phyloP scores from a whole-genome alignment of 805 yeast species.

The Metschnikowia amazonensis region DNA sequence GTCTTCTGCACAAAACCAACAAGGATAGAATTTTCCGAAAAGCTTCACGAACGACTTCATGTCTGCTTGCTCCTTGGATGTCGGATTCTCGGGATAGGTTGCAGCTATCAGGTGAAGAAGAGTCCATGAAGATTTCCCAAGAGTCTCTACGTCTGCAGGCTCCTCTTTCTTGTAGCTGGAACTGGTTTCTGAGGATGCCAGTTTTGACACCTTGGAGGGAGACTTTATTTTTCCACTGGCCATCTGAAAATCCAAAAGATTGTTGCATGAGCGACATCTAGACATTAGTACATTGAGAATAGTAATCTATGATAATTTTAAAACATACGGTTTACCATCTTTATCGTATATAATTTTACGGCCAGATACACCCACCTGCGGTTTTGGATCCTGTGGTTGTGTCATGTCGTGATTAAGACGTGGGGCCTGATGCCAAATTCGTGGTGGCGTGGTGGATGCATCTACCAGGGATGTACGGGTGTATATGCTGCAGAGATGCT shows the following conservation, averaged over 20 bases:
- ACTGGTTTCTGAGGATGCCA: slow-evolving; percentile 2
- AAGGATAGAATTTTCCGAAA: slow-evolving; percentile 83
- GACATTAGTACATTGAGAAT: slow-evolving; percentile 7
- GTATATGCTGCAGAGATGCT: background rate
- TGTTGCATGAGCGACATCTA: slow-evolving; percentile 85
- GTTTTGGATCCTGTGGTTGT: slow-evolving; percentile 18
- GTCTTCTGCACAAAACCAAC: slow-evolving; percentile 90
- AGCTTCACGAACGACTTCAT: slow-evolving; percentile 64
- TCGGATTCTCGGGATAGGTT: slow-evolving; percentile 71
- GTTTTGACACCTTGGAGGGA: slow-evolving; percentile 6
- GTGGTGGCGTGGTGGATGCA: background rate
- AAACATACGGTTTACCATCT: slow-evolving; percentile 88
- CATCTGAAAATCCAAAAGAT: slow-evolving; percentile 72
- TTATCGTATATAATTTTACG: slow-evolving; percentile 72
- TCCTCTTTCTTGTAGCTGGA: slow-evolving; percentile 43
- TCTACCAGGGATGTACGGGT: background rate
- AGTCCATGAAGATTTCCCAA: slow-evolving; percentile 92
- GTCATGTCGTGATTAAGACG: background rate
- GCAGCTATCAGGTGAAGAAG: slow-evolving; percentile 89
- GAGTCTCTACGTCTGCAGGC: slow-evolving; percentile 80
- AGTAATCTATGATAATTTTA: background rate
- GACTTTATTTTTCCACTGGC: slow-evolving; percentile 34
- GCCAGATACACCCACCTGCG: slow-evolving; percentile 56
- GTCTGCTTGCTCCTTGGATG: slow-evolving; percentile 58
- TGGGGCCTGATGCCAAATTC: background rate